Evolutionary conservation across 2,329 filamentous ascomycete genomes (phyloP).

Genomic region (Pseudogymnoascus sp.): DNA sequence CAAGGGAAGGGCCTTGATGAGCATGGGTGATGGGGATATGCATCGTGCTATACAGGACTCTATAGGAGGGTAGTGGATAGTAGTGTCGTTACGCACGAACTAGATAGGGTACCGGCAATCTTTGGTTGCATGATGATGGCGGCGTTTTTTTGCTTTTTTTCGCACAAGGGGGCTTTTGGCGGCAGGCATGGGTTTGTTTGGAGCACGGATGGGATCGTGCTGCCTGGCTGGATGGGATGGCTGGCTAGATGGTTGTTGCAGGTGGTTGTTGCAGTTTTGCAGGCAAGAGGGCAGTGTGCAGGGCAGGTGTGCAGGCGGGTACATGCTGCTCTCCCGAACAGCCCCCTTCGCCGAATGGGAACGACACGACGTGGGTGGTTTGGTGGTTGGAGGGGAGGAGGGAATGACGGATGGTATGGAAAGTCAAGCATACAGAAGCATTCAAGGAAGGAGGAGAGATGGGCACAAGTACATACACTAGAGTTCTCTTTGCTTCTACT

Average conservation of each 20-base stretch:
- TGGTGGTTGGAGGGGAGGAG: background rate
- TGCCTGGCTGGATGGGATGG: too few relatives aligned
- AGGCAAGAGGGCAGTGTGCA: background rate
- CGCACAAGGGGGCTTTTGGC: too few relatives aligned
- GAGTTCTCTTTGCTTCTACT: background rate
- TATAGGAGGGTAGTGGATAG: too few relatives aligned
- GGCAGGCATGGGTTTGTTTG: background rate
- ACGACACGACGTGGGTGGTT: background rate
- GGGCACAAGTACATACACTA: background rate
- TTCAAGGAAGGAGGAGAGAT: background rate
- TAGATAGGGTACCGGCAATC: background rate
- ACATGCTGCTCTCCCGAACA: background rate
- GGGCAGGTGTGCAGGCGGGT: background rate
- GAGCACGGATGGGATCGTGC: background rate
- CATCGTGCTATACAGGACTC: too few relatives aligned
- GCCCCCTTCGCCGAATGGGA: background rate
- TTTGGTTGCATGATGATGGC: background rate
- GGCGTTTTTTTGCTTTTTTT: background rate
- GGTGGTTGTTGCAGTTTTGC: background rate
- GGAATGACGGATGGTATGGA: background rate
- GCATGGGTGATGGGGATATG: too few relatives aligned
- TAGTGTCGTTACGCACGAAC: background rate
- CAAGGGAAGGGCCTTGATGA: background rate
- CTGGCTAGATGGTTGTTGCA: background rate
- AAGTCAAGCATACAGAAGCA: background rate